phyloP scores from a whole-genome alignment of 1,139 yeast species.

The Candida tropicalis region DNA sequence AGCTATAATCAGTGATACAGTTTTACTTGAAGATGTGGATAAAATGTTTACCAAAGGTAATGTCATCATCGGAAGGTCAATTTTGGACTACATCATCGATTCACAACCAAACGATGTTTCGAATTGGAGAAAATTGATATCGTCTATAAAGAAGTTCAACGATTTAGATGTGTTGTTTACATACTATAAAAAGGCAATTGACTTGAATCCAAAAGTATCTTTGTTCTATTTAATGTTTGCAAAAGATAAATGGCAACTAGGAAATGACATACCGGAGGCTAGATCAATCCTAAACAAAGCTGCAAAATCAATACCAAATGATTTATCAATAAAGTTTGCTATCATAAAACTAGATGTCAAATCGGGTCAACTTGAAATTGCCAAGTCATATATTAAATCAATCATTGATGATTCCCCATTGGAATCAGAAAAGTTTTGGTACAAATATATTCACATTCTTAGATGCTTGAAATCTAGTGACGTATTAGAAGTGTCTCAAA shows the following conservation, averaged over 20 bases:
- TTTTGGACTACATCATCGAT: conserved; percentile 51
- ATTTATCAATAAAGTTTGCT: conserved; percentile 70
- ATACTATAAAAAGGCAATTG: conserved; percentile 55
- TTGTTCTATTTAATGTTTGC: conserved; percentile 70
- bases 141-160: conserved; percentile 41
- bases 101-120: conserved; percentile 50
- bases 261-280: conserved; percentile 53
- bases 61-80: conserved; percentile 42
- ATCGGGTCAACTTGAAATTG: conserved; percentile 38
- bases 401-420: conserved; percentile 25
- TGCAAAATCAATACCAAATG: conserved; percentile 23
- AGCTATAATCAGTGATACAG: neutral
- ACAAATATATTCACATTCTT: conserved; percentile 60
- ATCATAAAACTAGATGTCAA: conserved; percentile 63
- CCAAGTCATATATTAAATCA: conserved; percentile 38
- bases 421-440: conserved; percentile 57
- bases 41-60: conserved; percentile 27
- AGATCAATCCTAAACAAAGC: conserved; percentile 39
- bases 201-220: conserved; percentile 49
- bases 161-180: conserved; percentile 39
- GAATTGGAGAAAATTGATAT: conserved; percentile 59
- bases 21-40: conserved; percentile 37
- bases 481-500: conserved; percentile 44
- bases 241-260: conserved; percentile 61
- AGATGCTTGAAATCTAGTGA: conserved; percentile 30